Base-by-base conservation (phyloP, 768 basidiomycete species). In the Tephrocybe rancida region DNA sequence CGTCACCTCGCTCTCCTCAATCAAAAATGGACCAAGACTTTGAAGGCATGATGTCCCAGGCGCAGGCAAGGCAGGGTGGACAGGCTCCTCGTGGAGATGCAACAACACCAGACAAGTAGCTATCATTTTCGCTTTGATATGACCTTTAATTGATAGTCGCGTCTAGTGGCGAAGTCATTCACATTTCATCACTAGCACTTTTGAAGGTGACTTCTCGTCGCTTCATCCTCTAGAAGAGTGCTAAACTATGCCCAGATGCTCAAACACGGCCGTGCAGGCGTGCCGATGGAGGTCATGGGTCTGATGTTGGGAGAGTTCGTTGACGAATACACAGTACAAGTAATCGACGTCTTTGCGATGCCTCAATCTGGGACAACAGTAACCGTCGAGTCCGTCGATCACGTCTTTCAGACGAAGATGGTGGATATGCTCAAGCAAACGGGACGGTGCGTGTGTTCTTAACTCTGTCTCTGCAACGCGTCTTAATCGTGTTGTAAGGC, bases 231-330 rank as follows among this genome's bases (percentile, higher is more conserved):
- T 5, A 5, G 5, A n/a, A 25, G 3, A 19, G n/a, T 7, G 46
- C 48, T 54, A 22, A 46, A 47, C n/a, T 24, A 11, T 18, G 26
- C 49, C 3, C 61, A 99, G 95, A 99, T 99, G 97, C 76, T 99
- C 56, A 99, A 99, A 73, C 97, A 99, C 65, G 97, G 97, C 19
- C 88, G 97, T 48, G 95, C 97, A 35, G 97, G 96, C 54, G 97
- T 99, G 24, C 97, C 97, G 8, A 95, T 98, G 91, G 97, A 99
- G 74, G 96, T 98, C 60, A 98, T 99, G 96, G 92, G 92, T 56
- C 84, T 95, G 34, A 95, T 98, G 92, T 80, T 98, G 21, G 95
- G 96, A 13, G 95, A 97, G 69, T 98, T 98, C 61, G 92, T 98
- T 43, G 97, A 99, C 76, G 97, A 98, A 67, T 96, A 96, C 77